Evolutionary conservation across 1,139 yeast genomes (phyloP), one percentile per base, ranked within the genome.

Genomic region (Casaregolazyma lundiana): DNA sequence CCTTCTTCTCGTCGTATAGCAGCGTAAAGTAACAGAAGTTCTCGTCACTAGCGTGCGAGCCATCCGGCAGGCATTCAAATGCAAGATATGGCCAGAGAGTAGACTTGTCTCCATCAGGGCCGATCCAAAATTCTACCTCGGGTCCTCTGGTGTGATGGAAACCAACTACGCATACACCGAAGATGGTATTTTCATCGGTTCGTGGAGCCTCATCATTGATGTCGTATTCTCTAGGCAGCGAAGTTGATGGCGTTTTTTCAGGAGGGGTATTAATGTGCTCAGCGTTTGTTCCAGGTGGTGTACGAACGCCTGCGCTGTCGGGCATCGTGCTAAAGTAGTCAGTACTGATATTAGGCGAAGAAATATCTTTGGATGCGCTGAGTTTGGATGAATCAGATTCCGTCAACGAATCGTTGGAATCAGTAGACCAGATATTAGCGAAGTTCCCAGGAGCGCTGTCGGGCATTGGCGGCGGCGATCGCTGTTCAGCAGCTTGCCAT

Each of bases 61-160:
- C 98, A 65, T 92, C 98, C 0, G 98, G 98, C 30, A 92, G 70
- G 2, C 97, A 95, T 62, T 90, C 97, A 61, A 92, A 92, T 2
- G 97, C 94, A 39, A 92, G 68, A 58, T 84, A 81, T n/a, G 92
- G 88, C 88, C 96, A 92, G 18, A 84, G 67, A 6, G 67, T 62
- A 0, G 76, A 64, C 41, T 70, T 67, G 22, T 76, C 68, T 0
- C 72, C 72, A 45, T 80, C 78, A 49, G 82, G 78, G 16, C 95
- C 89, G 43, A 80, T 74, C 89, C 96, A 87, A 70, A 87, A 88
- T 64, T 90, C 97, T 16, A 92, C 81, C 62, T 92, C 97, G 0
- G 98, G 98, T 0, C 98, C 98, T 49, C 96, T 63, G 19, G 84
- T 76, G 60, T 92, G 98, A 62, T 92, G 96, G 71, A 92, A 92